phyloP scores from a whole-genome alignment of 2,329 filamentous ascomycete species.

The Penicillium decumbens region DNA sequence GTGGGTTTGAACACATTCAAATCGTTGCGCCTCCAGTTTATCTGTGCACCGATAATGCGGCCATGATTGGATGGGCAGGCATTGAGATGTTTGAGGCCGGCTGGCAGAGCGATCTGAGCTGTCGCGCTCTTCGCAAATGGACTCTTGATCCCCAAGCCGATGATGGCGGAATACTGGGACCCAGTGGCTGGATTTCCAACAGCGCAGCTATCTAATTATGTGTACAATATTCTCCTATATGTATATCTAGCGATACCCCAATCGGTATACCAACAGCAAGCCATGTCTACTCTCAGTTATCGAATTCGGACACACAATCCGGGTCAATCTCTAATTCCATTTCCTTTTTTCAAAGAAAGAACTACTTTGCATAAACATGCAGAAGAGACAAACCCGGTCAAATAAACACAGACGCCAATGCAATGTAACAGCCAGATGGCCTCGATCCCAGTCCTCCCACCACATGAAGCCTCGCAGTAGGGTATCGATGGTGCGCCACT shows the following conservation, averaged over 20 bases:
- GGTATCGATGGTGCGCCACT: slow-evolving; percentile 28
- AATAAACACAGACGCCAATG: slow-evolving; percentile 23
- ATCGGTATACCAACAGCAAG: not conserved
- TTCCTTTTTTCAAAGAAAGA: not conserved
- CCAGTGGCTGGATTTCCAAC: slow-evolving; percentile 47
- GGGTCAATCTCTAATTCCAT: not conserved
- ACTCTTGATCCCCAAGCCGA: slow-evolving; percentile 59
- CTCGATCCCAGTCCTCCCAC: slow-evolving; percentile 15
- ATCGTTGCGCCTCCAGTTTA: slow-evolving; percentile 69
- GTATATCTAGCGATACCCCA: not conserved
- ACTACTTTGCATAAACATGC: slow-evolving; percentile 4
- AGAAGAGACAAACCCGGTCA: slow-evolving; percentile 6
- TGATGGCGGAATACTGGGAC: slow-evolving; percentile 65
- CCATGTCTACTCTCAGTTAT: not conserved
- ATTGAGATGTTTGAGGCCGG: slow-evolving; percentile 87
- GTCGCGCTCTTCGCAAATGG: slow-evolving; percentile 65
- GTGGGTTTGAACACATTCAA: slow-evolving; percentile 58
- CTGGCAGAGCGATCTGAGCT: slow-evolving; percentile 59
- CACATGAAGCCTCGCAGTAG: slow-evolving; percentile 22
- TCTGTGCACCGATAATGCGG: slow-evolving; percentile 90
- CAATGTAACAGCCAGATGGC: slow-evolving; percentile 14
- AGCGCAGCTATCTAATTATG: slow-evolving; percentile 29
- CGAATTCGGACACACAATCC: not conserved
- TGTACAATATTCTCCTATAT: slow-evolving; percentile 13
- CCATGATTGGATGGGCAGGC: slow-evolving; percentile 94